A percentile compares a stretch with the other conserved stretches of the same genome.
These are phyloP conservation scores for Xylariomycetidae sp. DNA, from an alignment of 2,329 filamentous ascomycete genomes.

Conservation along the genomic window DNA sequence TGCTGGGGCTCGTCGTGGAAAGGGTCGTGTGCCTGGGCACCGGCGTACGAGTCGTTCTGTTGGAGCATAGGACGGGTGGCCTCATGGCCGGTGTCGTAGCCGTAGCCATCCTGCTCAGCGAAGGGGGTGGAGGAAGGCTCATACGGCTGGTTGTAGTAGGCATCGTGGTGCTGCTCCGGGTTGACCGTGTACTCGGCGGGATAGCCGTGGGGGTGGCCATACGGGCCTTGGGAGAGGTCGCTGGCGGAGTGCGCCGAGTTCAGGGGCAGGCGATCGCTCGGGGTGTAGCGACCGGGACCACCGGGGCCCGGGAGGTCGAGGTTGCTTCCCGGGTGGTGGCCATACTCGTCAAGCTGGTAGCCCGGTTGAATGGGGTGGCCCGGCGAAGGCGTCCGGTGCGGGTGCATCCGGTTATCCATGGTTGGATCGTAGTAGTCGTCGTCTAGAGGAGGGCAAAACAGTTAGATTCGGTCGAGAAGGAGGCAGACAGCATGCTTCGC, in stretches of 20 bases:
- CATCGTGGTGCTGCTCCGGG: slow-evolving; percentile 80
- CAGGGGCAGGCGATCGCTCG: slow-evolving; percentile 70
- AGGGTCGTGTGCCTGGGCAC: slow-evolving; percentile 29
- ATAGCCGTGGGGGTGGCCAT: slow-evolving; percentile 42
- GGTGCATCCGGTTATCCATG: slow-evolving; percentile 46
- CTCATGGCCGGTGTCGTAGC: slow-evolving; percentile 65
- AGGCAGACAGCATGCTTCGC: slow-evolving; percentile 1
- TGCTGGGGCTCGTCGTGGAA: slow-evolving; percentile 38
- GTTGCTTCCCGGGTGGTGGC: slow-evolving; percentile 39
- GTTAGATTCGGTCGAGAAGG: slow-evolving; percentile 3
- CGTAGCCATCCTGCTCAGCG: slow-evolving; percentile 58
- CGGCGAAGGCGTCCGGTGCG: slow-evolving; percentile 67
- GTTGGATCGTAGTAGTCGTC: slow-evolving; percentile 55
- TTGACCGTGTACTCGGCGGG: slow-evolving; percentile 67
- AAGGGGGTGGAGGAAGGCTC: slow-evolving; percentile 57
- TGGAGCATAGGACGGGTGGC: slow-evolving; percentile 73
- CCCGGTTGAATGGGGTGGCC: slow-evolving; percentile 65
- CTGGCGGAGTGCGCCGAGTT: slow-evolving; percentile 67
- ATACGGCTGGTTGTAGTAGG: slow-evolving; percentile 80
- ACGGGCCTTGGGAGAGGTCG: slow-evolving; percentile 39
- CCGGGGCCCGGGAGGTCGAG: slow-evolving; percentile 60
- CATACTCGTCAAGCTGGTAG: slow-evolving; percentile 81
- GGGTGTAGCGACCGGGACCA: slow-evolving; percentile 50
- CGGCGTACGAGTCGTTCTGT: slow-evolving; percentile 45
- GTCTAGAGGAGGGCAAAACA: slow-evolving; percentile 29